Conservation (phyloP, 495 filamentous ascomycete genomes). For the Tuber umbilicatum region DNA sequence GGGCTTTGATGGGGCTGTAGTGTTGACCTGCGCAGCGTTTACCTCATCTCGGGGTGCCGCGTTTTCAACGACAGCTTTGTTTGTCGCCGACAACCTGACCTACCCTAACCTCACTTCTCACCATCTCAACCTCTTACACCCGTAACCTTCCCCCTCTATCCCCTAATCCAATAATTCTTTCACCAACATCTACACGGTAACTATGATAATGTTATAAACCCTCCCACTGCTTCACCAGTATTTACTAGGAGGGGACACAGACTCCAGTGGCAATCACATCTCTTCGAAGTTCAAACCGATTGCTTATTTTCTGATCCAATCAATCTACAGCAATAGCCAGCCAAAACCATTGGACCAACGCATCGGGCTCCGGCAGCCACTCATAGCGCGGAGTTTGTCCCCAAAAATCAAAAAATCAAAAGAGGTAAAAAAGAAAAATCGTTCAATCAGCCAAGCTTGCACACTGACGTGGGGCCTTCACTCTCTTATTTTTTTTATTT, state of each 20-base stretch:
- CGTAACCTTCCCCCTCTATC: not conserved
- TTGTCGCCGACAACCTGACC: not conserved
- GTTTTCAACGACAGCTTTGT: not conserved
- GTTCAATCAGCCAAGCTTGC: constrained; percentile 21
- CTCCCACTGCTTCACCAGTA: not conserved
- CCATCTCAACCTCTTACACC: not conserved
- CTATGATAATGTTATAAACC: not conserved
- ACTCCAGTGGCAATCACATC: not conserved
- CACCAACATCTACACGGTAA: not conserved
- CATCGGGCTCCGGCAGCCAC: constrained; percentile 26
- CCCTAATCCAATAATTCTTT: not conserved
- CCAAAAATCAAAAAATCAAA: constrained; percentile 9
- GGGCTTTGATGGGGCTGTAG: not conserved
- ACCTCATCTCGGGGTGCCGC: not conserved
- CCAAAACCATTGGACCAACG: constrained; percentile 26
- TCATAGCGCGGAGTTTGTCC: constrained; percentile 7
- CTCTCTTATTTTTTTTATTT: constrained; percentile 18
- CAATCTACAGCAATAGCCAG: not conserved
- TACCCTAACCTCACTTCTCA: not conserved
- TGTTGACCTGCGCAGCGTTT: not conserved
- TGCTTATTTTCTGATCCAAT: not conserved
- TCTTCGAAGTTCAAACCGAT: not conserved
- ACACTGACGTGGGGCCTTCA: constrained; percentile 22
- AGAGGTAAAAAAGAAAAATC: constrained; percentile 4
- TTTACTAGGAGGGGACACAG: not conserved